Evolutionary conservation across 768 basidiomycete genomes (phyloP).

Genomic region (Amanita thiersii): DNA sequence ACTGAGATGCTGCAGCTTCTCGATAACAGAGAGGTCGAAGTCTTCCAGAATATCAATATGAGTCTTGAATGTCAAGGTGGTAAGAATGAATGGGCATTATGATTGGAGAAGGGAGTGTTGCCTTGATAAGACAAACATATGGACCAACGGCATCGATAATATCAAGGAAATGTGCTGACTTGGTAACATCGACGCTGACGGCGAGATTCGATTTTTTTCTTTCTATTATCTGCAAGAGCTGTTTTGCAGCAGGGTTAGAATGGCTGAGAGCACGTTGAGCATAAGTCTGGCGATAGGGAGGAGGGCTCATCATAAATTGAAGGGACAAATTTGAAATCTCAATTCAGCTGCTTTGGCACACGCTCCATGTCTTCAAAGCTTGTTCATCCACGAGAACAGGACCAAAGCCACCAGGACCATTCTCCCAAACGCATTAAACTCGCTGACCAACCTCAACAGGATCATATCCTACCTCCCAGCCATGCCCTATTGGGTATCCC

Average conservation of each 20-base stretch:
- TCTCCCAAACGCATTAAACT: conserved; percentile 36
- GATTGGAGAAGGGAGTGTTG: conserved; percentile 21
- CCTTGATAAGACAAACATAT: conserved; percentile 92
- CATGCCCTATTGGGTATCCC: conserved; percentile 59
- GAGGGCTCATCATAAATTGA: conserved; percentile 26
- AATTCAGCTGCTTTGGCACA: background rate
- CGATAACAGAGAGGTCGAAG: conserved; percentile 68
- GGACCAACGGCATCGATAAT: conserved; percentile 88
- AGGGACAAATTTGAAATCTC: conserved; percentile 1
- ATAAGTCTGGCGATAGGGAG: conserved; percentile 45
- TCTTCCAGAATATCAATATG: conserved; percentile 96
- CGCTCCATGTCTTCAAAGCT: conserved; percentile 27
- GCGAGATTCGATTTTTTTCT: conserved; percentile 89
- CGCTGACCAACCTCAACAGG: conserved; percentile 19
- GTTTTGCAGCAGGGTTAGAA: conserved; percentile 68
- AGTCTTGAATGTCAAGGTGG: conserved; percentile 49
- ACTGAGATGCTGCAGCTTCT: conserved; percentile 61
- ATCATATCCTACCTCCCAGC: conserved; percentile 61
- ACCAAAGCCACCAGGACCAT: conserved; percentile 33
- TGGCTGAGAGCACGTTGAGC: conserved; percentile 49
- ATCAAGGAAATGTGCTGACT: conserved; percentile 64
- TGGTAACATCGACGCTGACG: conserved; percentile 92
- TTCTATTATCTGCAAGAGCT: conserved; percentile 74
- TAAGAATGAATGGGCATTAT: conserved; percentile 15
- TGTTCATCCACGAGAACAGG: conserved; percentile 44